A percentile compares a stretch with the other conserved stretches of the same genome.
These are phyloP conservation scores for Rhizophora mangle DNA, from an alignment of 345 rosid species.

Conservation along the genomic window DNA sequence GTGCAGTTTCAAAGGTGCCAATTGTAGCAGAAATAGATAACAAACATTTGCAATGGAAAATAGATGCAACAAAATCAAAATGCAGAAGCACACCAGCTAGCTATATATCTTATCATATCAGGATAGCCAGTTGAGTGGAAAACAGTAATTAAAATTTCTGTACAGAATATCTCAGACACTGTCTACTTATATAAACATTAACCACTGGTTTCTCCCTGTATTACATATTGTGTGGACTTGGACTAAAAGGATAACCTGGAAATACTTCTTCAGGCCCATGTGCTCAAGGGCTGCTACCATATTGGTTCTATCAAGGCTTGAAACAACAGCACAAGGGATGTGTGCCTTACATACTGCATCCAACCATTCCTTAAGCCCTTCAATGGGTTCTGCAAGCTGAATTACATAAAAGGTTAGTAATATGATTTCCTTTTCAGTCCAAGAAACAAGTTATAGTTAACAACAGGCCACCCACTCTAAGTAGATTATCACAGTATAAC, in stretches of 20 bases:
- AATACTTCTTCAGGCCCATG: constrained; percentile 75
- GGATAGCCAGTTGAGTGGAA: not conserved
- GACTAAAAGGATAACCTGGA: constrained; percentile 53
- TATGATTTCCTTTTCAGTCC: constrained; percentile 1
- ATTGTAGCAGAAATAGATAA: not conserved
- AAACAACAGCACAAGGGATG: constrained; percentile 94
- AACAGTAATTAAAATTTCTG: not conserved
- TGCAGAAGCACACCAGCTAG: not conserved
- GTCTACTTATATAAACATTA: no score
- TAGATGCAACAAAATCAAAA: not conserved
- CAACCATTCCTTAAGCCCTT: constrained; percentile 83
- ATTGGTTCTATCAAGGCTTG: constrained; percentile 74
- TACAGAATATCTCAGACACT: no score
- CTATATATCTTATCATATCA: not conserved
- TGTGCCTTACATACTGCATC: constrained; percentile 75
- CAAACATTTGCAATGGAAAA: not conserved
- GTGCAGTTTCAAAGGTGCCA: no score
- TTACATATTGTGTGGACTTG: not conserved
- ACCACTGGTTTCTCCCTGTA: not conserved
- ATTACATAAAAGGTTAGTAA: constrained; percentile 13
- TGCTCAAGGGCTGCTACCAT: constrained; percentile 68
- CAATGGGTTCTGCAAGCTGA: constrained; percentile 68
- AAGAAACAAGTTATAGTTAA: constrained; percentile 5
- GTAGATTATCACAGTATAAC: constrained; percentile 64
- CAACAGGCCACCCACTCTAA: constrained; percentile 42